Base-by-base conservation (phyloP, 164 flowering plant genomes). In the Kingdonia uniflora region DNA sequence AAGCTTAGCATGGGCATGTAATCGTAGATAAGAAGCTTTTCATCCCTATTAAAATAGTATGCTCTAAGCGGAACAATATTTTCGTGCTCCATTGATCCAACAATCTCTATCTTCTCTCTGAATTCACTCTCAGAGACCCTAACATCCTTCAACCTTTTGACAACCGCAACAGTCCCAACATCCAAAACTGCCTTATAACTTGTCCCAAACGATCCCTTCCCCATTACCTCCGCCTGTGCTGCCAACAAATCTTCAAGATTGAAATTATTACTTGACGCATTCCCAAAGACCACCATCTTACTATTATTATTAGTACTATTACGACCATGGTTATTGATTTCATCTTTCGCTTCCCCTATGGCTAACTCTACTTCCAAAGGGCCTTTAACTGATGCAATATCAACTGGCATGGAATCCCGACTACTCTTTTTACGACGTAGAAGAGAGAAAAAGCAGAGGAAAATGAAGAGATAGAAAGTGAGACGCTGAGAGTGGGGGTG, bases 131-230 rank as follows among this genome's bases (percentile, higher is more conserved):
- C 44, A 14, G 44, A 10, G 15, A 14, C n/a, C 12, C 4, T 41
- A 41, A 11, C 44, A 41, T 41, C n/a, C 44, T 41, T 41, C 44
- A 41, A 41, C 44, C 44, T 41, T 16, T 41, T 41, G 44, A 41
- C n/a, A 41, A 11, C 44, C n/a, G 11, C n/a, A 41, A 14, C 15
- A 14, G 17, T 41, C 12, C 44, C 44, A 41, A 11, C 44, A 2
- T 41, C 44, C n/a, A 41, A 14, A 41, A 41, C 44, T 14, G 44
- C 44, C 44, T 41, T 41, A 41, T 41, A 41, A 41, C 16, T 16
- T 41, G 44, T 41, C 44, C 44, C 44, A 41, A 41, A 41, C 15
- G 44, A 3, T 16, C 44, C 44, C 44, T 41, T 41, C 44, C 44
- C 44, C 44, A 41, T 3, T 3, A 41, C 15, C 44, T 41, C 15